Conservation (phyloP, 257 asterid species). For the Datura wrightii region DNA sequence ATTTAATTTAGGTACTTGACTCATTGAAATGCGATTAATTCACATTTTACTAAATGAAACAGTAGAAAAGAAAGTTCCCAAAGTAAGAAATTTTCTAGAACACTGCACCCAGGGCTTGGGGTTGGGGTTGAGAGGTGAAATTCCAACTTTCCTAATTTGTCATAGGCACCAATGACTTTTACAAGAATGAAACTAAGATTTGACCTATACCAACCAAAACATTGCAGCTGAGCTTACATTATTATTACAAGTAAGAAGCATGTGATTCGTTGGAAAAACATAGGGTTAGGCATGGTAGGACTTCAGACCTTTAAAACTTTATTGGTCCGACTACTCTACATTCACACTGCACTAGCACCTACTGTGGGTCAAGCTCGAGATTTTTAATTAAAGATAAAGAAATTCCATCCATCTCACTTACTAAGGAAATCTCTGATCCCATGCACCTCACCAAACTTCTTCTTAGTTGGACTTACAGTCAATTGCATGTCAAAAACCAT, state of each 20-base stretch:
- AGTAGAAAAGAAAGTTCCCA: not conserved
- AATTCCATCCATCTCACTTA: not conserved
- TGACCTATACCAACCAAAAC: not conserved
- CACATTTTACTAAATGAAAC: not conserved
- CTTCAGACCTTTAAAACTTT: not conserved
- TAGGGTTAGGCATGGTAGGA: slow-evolving; percentile 12
- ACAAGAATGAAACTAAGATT: not conserved
- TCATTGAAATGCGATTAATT: not conserved
- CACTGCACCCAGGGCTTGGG: too few relatives aligned
- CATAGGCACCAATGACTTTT: not conserved
- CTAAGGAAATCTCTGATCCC: too few relatives aligned
- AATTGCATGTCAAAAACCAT: not conserved
- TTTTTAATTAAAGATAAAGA: not conserved
- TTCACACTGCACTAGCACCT: not conserved
- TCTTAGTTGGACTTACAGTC: not conserved
- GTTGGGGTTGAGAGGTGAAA: not conserved
- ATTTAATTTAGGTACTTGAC: slow-evolving; percentile 10
- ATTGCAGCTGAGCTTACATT: not conserved
- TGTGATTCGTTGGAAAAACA: slow-evolving; percentile 1
- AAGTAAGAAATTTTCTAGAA: not conserved
- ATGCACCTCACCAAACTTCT: not conserved
- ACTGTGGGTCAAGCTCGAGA: not conserved
- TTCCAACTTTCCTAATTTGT: not conserved
- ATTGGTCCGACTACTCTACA: not conserved
- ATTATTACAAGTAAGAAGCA: not conserved